Evolutionary conservation across 257 asterid species (phyloP), one percentile per base, ranked within the genome.

Genomic region (Perilla frutescens): DNA sequence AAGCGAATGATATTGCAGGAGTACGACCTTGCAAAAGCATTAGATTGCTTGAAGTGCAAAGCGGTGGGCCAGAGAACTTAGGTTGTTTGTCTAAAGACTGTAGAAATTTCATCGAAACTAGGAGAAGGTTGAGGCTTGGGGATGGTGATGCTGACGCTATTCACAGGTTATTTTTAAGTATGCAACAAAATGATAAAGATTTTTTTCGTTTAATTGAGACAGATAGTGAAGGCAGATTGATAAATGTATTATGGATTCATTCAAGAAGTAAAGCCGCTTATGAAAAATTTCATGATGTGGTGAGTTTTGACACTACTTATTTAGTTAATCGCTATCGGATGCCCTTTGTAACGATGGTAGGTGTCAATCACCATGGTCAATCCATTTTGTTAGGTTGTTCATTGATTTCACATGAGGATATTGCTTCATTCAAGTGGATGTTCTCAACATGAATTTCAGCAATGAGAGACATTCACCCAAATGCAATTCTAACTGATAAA

Each of bases 291-390:
- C 26, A 41, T 15, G 37, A 41, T 43, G 54, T 14, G 10, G 13
- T 63, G n/a, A 63, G 54, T 63, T 63, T 61, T 43, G 69, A 41
- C 12, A 63, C 53, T 14, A 63, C 54, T 8, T 63, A 63, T 29
- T 34, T 63, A 6, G 66, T 36, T 1, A 61, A 61, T 61, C n/a
- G 11, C n/a, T 61, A 61, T 14, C n/a, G 8, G n/a, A 36, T 61
- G 39, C 49, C 66, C 3, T 61, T 61, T 39, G 66, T 31, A 36
- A 36, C 66, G 10, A 13, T 61, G 8, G 48, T 61, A 9, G 48
- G 66, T 3, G 14, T 61, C 39, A 61, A 36, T 40, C 44, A 40
- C 44, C 5, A 40, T 40, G 44, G 44, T 40, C 44, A 40, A 40
- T 40, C 44, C 44, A 51, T 51, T 51, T 15, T 51, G 7, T 7